A percentile compares a stretch with the other conserved stretches of the same genome.
Evolutionary conservation across 1,284 basidiomycete genomes (phyloP).

Genomic region (Cutaneotrichosporon curvatum): DNA sequence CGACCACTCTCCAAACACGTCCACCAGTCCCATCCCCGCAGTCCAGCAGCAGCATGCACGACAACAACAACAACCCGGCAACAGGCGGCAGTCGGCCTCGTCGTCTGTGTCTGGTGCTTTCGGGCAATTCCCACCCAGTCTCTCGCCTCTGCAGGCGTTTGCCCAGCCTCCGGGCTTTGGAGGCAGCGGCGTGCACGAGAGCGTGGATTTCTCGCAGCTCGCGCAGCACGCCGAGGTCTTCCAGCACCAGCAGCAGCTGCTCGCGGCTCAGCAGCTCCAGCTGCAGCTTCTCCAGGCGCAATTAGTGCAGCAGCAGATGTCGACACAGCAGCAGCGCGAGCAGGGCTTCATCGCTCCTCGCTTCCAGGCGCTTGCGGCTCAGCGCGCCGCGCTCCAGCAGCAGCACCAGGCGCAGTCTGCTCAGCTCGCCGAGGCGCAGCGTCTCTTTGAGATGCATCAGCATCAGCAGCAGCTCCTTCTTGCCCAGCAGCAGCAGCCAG

Average conservation of each 20-base stretch:
- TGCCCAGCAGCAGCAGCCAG: conserved; percentile 20
- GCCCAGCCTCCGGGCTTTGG: too few relatives aligned
- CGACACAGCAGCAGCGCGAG: conserved; percentile 28
- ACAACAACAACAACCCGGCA: too few relatives aligned
- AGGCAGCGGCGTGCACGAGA: conserved; percentile 4
- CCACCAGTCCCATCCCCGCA: not conserved
- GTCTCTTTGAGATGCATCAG: conserved; percentile 34
- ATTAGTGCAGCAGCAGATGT: conserved; percentile 28
- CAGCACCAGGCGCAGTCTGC: conserved; percentile 54
- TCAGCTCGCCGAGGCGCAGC: conserved; percentile 37
- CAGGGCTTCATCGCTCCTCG: conserved; percentile 68
- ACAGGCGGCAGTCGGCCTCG: too few relatives aligned
- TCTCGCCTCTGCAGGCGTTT: too few relatives aligned
- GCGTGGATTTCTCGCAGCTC: conserved; percentile 23
- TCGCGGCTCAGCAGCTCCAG: conserved; percentile 38
- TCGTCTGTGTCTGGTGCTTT: too few relatives aligned
- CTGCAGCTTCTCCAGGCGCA: conserved; percentile 42
- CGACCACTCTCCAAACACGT: conserved; percentile 10
- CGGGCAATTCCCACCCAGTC: too few relatives aligned
- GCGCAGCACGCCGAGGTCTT: conserved; percentile 23
- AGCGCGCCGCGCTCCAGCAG: conserved; percentile 46
- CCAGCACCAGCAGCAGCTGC: conserved; percentile 39
- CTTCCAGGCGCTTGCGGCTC: conserved; percentile 74
- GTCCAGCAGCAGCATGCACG: not conserved
- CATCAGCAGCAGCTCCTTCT: conserved; percentile 25